Evolutionary conservation across 345 rosid genomes (phyloP).

Genomic region (Streptanthus diversifolius): DNA sequence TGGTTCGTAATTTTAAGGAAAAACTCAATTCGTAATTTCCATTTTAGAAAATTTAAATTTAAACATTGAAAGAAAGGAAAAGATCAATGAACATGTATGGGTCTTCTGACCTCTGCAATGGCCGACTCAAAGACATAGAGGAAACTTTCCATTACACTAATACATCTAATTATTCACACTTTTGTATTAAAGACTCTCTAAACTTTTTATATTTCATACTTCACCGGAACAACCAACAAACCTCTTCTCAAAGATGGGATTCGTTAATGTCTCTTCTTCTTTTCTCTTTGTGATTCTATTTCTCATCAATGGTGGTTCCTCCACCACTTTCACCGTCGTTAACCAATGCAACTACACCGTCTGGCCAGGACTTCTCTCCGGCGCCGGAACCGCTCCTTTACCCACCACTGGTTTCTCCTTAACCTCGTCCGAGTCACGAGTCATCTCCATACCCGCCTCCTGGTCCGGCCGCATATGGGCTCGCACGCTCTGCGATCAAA

Average conservation of each 20-base stretch:
- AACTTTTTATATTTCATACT: no score
- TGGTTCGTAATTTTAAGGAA: no score
- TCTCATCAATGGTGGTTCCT: slow-evolving; percentile 10
- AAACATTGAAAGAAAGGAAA: no score
- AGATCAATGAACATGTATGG: no score
- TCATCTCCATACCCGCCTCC: slow-evolving; percentile 37
- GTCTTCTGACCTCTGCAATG: no score
- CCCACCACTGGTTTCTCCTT: slow-evolving; percentile 55
- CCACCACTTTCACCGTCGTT: slow-evolving; percentile 41
- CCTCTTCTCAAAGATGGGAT: not conserved
- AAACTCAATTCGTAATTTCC: no score
- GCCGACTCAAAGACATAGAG: no score
- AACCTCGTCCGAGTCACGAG: slow-evolving; percentile 34
- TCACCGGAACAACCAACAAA: no score
- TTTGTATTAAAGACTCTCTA: no score
- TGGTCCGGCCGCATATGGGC: slow-evolving; percentile 74
- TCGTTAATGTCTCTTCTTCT: slow-evolving; percentile 8
- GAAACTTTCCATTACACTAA: not conserved
- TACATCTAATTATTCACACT: not conserved
- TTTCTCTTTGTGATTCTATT: not conserved
- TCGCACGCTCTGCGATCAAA: slow-evolving; percentile 47
- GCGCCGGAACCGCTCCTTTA: slow-evolving; percentile 45
- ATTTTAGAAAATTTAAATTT: no score
- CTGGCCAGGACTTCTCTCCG: slow-evolving; percentile 62
- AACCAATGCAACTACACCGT: slow-evolving; percentile 53